phyloP scores from a whole-genome alignment of 164 flowering plant species.

The Umbilicus rupestris region DNA sequence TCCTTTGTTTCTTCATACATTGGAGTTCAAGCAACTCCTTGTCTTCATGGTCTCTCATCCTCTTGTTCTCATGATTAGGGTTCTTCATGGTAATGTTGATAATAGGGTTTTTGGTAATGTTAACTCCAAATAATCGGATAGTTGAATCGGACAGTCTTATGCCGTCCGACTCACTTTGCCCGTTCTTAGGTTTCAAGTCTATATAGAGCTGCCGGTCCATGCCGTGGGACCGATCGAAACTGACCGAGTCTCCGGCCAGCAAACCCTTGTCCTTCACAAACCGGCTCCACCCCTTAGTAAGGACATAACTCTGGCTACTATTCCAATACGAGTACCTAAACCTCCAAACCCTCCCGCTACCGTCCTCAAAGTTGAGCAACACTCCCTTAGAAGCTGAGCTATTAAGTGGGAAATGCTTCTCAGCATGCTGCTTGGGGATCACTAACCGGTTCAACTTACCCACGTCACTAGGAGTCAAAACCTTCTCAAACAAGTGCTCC shows the following conservation, averaged over 20 bases:
- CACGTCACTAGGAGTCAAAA: constrained; percentile 95
- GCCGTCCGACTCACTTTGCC: neutral
- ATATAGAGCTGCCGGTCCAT: constrained; percentile 49
- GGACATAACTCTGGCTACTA: constrained; percentile 71
- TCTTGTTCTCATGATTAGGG: neutral
- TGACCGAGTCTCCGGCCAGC: constrained; percentile 55
- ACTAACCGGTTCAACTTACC: constrained; percentile 92
- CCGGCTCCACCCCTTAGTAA: constrained; percentile 77
- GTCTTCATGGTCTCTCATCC: neutral
- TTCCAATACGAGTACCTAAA: constrained; percentile 80
- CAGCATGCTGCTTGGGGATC: constrained; percentile 91
- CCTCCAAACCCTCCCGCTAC: constrained; percentile 52
- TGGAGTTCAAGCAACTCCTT: neutral
- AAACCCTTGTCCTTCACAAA: constrained; percentile 69
- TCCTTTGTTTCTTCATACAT: constrained; percentile 2
- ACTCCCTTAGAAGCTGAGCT: constrained; percentile 38
- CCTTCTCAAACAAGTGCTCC: constrained; percentile 70
- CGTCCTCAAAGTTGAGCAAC: constrained; percentile 53
- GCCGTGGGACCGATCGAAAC: constrained; percentile 35
- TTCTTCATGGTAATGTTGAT: neutral
- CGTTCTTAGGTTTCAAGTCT: constrained; percentile 32
- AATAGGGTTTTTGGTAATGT: too few species aligned
- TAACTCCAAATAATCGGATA: neutral
- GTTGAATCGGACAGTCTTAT: neutral
- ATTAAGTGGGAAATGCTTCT: constrained; percentile 62